These are phyloP conservation scores for Pharnaceum exiguum DNA, from an alignment of 148 eudicot species.

Conservation along the genomic window DNA sequence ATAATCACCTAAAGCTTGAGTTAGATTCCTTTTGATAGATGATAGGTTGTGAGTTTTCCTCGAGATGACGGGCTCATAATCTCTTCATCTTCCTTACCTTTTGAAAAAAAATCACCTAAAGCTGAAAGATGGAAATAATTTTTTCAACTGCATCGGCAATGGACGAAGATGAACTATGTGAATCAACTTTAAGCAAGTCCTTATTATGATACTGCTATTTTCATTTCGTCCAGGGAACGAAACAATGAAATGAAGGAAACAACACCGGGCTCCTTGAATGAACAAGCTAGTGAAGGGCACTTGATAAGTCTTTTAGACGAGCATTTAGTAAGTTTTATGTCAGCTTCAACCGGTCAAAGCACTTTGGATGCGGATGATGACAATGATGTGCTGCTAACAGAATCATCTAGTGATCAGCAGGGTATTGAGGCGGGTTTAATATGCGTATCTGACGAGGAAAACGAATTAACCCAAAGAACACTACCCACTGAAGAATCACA, in stretches of 20 bases:
- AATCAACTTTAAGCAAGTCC: too few relatives aligned
- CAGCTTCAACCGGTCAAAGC: conserved; percentile 9
- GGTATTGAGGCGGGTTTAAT: background rate
- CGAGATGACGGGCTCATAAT: too few relatives aligned
- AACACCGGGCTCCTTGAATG: background rate
- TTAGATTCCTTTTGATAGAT: too few relatives aligned
- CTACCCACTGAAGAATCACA: background rate
- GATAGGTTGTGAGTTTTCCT: too few relatives aligned
- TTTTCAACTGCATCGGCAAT: too few relatives aligned
- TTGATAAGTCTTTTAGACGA: background rate
- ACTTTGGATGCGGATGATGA: background rate
- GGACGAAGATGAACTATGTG: too few relatives aligned
- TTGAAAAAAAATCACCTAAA: too few relatives aligned
- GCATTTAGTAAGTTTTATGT: conserved; percentile 4
- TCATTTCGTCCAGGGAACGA: background rate
- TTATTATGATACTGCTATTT: too few relatives aligned
- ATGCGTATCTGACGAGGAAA: background rate
- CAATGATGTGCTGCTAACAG: conserved; percentile 1
- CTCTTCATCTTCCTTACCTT: too few relatives aligned
- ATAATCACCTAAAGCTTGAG: too few relatives aligned
- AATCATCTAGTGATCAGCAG: conserved; percentile 2
- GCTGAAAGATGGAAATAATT: too few relatives aligned
- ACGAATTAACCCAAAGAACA: background rate
- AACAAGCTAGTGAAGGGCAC: background rate
- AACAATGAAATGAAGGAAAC: background rate